phyloP scores from a whole-genome alignment of 2,329 filamentous ascomycete genomes.

The Cytospora chrysosperma region DNA sequence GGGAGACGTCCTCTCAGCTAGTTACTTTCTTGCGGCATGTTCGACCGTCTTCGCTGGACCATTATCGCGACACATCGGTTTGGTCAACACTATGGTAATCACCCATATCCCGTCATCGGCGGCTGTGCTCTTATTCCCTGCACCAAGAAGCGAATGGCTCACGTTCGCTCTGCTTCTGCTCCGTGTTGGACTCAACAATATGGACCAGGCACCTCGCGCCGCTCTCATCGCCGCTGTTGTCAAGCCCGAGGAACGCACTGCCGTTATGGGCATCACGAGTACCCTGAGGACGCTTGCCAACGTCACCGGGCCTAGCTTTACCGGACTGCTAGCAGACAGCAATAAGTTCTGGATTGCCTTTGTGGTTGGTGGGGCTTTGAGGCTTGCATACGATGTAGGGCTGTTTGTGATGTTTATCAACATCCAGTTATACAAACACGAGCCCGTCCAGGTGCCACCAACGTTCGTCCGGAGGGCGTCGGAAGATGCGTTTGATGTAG shows the following conservation, averaged over 20 bases:
- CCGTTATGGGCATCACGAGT: slow-evolving; percentile 67
- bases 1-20: slow-evolving; percentile 56
- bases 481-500: slow-evolving; percentile 15
- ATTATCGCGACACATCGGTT: slow-evolving; percentile 55
- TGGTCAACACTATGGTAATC: slow-evolving; percentile 65
- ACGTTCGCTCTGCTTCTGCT: slow-evolving; percentile 58
- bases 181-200: slow-evolving; percentile 62
- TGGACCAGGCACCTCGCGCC: slow-evolving; percentile 67
- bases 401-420: slow-evolving; percentile 60
- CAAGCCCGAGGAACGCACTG: slow-evolving; percentile 62
- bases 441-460: slow-evolving; percentile 28
- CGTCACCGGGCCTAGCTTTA: slow-evolving; percentile 53
- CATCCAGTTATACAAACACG: slow-evolving; percentile 50
- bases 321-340: slow-evolving; percentile 53
- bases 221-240: slow-evolving; percentile 68
- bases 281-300: slow-evolving; percentile 60
- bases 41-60: slow-evolving; percentile 58
- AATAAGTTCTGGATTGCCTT: slow-evolving; percentile 62
- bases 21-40: slow-evolving; percentile 53
- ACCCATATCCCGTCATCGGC: slow-evolving; percentile 62
- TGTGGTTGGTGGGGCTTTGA: slow-evolving; percentile 52
- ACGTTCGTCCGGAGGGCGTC: slow-evolving; percentile 5
- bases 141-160: slow-evolving; percentile 49
- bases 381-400: slow-evolving; percentile 58
- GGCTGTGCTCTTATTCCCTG: slow-evolving; percentile 59